Conservation (phyloP, 768 basidiomycete species). For the Chalciporus pseudorubinellus region DNA sequence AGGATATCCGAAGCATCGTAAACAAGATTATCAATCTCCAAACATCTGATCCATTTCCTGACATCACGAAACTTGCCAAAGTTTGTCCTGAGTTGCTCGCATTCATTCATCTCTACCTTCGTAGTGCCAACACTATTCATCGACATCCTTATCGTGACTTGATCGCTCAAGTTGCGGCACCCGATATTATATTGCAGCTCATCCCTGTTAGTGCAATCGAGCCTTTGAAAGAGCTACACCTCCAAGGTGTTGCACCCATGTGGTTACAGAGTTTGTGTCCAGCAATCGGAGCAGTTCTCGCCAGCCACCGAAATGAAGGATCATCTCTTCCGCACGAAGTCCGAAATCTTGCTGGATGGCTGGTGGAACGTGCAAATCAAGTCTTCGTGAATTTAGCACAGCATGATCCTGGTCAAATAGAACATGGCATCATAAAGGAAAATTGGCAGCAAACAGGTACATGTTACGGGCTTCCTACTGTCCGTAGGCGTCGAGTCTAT, state of each 20-base stretch:
- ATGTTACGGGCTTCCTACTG: not conserved
- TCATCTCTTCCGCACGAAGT: not conserved
- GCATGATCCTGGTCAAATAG: no score
- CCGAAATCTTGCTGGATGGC: no score
- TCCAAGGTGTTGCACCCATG: not conserved
- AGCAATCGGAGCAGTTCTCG: not conserved
- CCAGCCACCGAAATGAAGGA: not conserved
- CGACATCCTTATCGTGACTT: no score
- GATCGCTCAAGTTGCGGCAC: no score
- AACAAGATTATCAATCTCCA: not conserved
- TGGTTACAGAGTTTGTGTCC: not conserved
- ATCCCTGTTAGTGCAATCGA: not conserved
- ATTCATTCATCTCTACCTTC: no score
- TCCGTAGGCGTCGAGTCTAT: not conserved
- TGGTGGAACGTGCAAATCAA: no score
- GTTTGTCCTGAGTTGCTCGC: not conserved
- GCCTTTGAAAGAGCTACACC: not conserved
- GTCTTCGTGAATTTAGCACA: no score
- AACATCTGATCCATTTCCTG: no score
- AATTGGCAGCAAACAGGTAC: not conserved
- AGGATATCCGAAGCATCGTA: not conserved
- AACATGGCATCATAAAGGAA: not conserved
- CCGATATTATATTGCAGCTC: no score
- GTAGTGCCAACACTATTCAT: no score
- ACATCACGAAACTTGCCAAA: not conserved